Evolutionary conservation across 2,329 filamentous ascomycete species (phyloP), one percentile per base, ranked within the genome.

Genomic region (Sclerotinia trifoliorum): DNA sequence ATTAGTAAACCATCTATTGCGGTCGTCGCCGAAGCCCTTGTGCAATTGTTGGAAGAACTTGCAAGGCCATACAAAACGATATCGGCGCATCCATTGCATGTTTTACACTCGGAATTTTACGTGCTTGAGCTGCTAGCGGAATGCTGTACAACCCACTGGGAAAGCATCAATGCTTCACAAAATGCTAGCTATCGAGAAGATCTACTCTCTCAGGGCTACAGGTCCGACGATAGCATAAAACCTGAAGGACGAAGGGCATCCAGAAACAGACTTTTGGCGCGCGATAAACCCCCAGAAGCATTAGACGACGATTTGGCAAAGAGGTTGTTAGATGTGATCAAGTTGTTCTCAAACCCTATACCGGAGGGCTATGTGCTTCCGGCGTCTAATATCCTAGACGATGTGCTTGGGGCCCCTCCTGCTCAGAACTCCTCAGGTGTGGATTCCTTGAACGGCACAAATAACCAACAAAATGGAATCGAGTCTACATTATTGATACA

Each of bases 61-160:
- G 79, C 81, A 39, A 83, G 83, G 62, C 83, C 85, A 4, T 86
- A 86, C 75, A 82, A 82, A 70, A 78, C 71, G 32, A 79, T 85
- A 66, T 78, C 82, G 57, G 78, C 80, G 29, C 86, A 88, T 73
- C 86, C 87, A 2, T 79, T 82, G 49, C 85, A 89, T 74, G 81
- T 90, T 64, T 79, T 90, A 44, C 81, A 86, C 58, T 90, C 88
- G 24, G 88, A 90, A 76, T 80, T 88, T 60, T 90, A 88, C 73
- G 80, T 90, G n/a, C 78, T 90, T 62, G 83, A 85, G 60, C 80
- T 90, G 54, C 81, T 88, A 48, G 86, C 87, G 75, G 87, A 90
- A 74, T 90, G 88, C 75, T 90, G 87, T 73, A 82, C 83, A 63
- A 83, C 84, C 65, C 83, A 88, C 75, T 90, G 87, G 87, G 79